A percentile compares a stretch with the other conserved stretches of the same genome.
Conservation (phyloP, 768 basidiomycete genomes). For the Leccinum obscurum region DNA sequence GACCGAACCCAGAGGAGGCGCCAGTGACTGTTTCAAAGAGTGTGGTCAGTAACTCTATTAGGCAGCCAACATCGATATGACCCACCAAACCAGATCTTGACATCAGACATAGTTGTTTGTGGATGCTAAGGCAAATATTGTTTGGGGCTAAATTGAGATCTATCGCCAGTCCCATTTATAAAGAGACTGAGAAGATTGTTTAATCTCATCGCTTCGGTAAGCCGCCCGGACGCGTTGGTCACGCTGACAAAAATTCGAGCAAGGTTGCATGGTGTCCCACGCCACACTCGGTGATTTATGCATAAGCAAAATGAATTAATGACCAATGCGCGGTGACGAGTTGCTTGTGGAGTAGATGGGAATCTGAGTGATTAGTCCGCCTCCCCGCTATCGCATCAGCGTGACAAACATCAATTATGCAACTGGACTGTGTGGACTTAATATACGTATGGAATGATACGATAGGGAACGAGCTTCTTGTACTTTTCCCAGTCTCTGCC, state of each 20-base stretch:
- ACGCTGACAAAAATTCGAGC: background rate
- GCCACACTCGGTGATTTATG: background rate
- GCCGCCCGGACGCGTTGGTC: background rate
- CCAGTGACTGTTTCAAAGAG: conserved; percentile 14
- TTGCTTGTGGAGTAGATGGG: background rate
- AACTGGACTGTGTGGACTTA: conserved; percentile 27
- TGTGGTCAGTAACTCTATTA: background rate
- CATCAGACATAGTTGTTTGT: conserved; percentile 12
- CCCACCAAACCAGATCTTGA: conserved; percentile 23
- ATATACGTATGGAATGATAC: conserved; percentile 85
- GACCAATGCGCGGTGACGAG: background rate
- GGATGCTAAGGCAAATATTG: background rate
- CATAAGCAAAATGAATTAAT: background rate
- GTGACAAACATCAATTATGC: background rate
- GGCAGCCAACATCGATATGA: background rate
- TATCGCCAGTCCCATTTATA: background rate
- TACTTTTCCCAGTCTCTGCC: conserved; percentile 94
- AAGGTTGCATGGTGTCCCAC: background rate
- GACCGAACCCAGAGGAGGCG: conserved; percentile 40
- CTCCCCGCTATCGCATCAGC: background rate
- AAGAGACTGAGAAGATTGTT: background rate
- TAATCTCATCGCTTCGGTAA: background rate
- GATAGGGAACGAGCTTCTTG: conserved; percentile 79
- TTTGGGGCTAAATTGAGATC: background rate
- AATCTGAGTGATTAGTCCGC: background rate